Evolutionary conservation across 1,284 basidiomycete species (phyloP).

Genomic region (Mycosarcoma mackinlayi): DNA sequence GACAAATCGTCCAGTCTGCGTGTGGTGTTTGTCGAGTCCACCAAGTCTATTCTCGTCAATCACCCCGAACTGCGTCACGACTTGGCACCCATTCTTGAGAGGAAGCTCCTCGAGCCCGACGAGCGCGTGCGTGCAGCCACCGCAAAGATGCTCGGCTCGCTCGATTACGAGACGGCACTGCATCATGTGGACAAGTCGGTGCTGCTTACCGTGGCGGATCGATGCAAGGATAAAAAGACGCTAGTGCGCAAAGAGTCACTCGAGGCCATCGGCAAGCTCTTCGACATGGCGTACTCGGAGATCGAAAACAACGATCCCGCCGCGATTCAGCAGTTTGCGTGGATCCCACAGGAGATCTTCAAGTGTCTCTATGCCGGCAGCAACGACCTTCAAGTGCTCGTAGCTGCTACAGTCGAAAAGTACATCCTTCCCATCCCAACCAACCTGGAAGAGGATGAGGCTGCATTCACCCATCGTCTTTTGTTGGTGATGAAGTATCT

Average conservation of each 20-base stretch:
- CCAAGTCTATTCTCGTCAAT: slow-evolving; percentile 71
- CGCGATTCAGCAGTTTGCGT: slow-evolving; percentile 84
- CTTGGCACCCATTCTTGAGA: slow-evolving; percentile 41
- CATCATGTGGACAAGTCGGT: slow-evolving; percentile 80
- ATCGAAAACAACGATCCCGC: slow-evolving; percentile 86
- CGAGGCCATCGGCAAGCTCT: slow-evolving; percentile 81
- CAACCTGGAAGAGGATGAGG: slow-evolving; percentile 78
- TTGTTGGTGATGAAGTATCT: slow-evolving; percentile 80
- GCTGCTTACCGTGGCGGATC: slow-evolving; percentile 76
- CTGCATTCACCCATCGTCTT: slow-evolving; percentile 85
- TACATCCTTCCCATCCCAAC: slow-evolving; percentile 84
- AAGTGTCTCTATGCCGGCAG: slow-evolving; percentile 65
- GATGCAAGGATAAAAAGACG: slow-evolving; percentile 87
- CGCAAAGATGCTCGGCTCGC: slow-evolving; percentile 81
- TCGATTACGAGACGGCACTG: slow-evolving; percentile 89
- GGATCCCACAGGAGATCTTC: slow-evolving; percentile 87
- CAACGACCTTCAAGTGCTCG: slow-evolving; percentile 72
- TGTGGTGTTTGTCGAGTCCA: slow-evolving; percentile 80
- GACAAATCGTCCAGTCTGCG: slow-evolving; percentile 82
- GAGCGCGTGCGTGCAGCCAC: slow-evolving; percentile 88
- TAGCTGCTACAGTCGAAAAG: slow-evolving; percentile 73
- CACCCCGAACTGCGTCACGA: slow-evolving; percentile 78
- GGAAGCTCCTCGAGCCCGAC: slow-evolving; percentile 77
- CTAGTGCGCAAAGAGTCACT: slow-evolving; percentile 85
- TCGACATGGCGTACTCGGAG: slow-evolving; percentile 83